Evolutionary conservation across 108 stramenopile genomes (phyloP).

Genomic region (Chaetoceros tenuissimus): DNA sequence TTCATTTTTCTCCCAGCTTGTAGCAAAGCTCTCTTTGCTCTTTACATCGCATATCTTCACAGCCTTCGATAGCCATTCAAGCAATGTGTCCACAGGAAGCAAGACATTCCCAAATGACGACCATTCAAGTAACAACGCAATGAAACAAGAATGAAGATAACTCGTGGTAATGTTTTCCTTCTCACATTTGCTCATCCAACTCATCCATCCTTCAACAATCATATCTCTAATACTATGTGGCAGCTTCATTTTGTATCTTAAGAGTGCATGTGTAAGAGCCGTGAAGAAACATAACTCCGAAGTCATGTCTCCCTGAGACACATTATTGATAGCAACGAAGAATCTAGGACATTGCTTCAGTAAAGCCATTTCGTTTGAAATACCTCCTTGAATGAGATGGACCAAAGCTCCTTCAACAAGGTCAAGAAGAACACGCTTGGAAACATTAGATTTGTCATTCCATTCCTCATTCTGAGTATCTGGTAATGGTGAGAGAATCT

Average conservation of each 20-base stretch:
- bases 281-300: slow-evolving; percentile 57
- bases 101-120: slow-evolving; percentile 57
- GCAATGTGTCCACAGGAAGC: slow-evolving; percentile 57
- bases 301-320: slow-evolving; percentile 42
- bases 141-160: slow-evolving; percentile 48
- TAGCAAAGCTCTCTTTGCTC: slow-evolving; percentile 25
- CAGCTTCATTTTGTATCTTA: slow-evolving; percentile 67
- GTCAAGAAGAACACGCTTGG: slow-evolving; percentile 25
- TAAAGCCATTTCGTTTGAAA: slow-evolving; percentile 55
- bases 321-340: slow-evolving; percentile 33
- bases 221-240: slow-evolving; percentile 55
- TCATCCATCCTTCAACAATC: slow-evolving; percentile 47
- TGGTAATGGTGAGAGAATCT: background rate
- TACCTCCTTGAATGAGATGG: slow-evolving; percentile 62
- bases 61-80: slow-evolving; percentile 37
- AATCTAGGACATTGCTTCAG: slow-evolving; percentile 61
- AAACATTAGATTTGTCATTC: background rate
- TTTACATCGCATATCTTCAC: slow-evolving; percentile 24
- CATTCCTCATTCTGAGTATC: background rate
- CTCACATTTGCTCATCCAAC: slow-evolving; percentile 28
- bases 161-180: background rate
- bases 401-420: slow-evolving; percentile 61
- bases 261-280: slow-evolving; percentile 54
- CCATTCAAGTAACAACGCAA: slow-evolving; percentile 69
- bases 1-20: slow-evolving; percentile 35